Base-by-base conservation (phyloP, 352 stramenopile species). In the Globisporangium viniferum region DNA sequence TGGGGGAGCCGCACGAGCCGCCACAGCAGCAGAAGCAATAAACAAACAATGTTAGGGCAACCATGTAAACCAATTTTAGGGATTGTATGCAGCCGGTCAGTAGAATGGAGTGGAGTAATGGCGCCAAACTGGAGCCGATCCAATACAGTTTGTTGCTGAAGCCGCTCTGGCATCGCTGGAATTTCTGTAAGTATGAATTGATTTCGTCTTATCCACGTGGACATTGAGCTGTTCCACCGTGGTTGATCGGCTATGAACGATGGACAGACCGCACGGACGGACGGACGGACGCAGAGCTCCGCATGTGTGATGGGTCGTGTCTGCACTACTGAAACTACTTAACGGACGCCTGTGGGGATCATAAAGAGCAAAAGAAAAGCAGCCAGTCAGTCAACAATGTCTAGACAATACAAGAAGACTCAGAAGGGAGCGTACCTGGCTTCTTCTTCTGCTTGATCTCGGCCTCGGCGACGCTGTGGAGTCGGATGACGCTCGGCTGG, bases 401-500 rank as follows among this genome's bases (percentile, higher is more conserved):
- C 49, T 33, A 33, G 20, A 24, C 14, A 33, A 31, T 35, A 24
- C 6, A 29, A n/a, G 20, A 15, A 49, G 41, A 3, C 4, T 29
- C 18, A 56, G n/a, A 56, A 29, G 8, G 27, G 15, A 24, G 9
- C 66, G 72, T 83, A 88, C 83, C 83, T 79, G 81, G 74, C 83
- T 98, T 98, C 74, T 91, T 91, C 83, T 97, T 97, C 61, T 97
- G 94, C 73, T 97, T 98, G 78, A 99, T 98, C 82, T 98, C 96
- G 49, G 95, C 79, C 70, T 98, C 94, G 18, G 77, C 64, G 39
- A 98, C 92, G 69, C 82, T 88, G 81, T 99, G 95, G 64, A 99
- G 75, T 55, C 84, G 94, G 66, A 99, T 97, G 70, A 98, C 84
- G 78, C 97, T 98, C 36, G 79, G 80, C 67, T 91, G 84, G 51